These are phyloP conservation scores for Monocercomonoides exilis DNA, from an alignment of 78 protist genomes.

Conservation along the genomic window DNA sequence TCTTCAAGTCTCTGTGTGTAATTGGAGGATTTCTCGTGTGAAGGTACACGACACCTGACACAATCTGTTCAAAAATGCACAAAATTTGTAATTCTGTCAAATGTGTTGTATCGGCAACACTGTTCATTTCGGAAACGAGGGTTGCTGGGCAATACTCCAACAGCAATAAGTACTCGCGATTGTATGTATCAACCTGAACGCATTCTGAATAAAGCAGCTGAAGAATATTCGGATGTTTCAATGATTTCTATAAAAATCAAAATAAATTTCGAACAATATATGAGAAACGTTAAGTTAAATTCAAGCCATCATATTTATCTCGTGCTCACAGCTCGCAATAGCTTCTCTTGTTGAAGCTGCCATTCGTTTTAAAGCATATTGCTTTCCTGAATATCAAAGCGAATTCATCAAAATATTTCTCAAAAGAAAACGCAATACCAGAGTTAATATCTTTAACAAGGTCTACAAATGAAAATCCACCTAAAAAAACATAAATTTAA, in stretches of 20 bases:
- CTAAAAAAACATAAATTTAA: neutral
- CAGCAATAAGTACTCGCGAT: neutral
- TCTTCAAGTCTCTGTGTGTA: conserved; percentile 14
- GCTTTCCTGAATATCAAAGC: neutral
- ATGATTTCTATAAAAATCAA: neutral
- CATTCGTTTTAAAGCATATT: neutral
- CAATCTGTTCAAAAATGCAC: neutral
- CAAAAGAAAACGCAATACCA: neutral
- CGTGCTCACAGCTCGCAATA: neutral
- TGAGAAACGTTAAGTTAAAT: neutral
- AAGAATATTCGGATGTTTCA: neutral
- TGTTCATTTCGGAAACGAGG: neutral
- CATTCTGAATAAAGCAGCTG: neutral
- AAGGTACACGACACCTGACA: neutral
- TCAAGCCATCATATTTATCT: neutral
- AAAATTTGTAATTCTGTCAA: neutral
- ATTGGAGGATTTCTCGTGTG: conserved; percentile 12
- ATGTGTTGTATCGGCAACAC: neutral
- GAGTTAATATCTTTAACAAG: neutral
- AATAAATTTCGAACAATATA: neutral
- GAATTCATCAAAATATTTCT: neutral
- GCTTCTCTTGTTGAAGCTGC: neutral
- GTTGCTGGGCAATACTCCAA: neutral
- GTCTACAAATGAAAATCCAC: neutral
- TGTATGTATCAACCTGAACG: neutral